Base-by-base conservation (phyloP, 176 grass and related monocot species). In the Calamus simplicifolius region DNA sequence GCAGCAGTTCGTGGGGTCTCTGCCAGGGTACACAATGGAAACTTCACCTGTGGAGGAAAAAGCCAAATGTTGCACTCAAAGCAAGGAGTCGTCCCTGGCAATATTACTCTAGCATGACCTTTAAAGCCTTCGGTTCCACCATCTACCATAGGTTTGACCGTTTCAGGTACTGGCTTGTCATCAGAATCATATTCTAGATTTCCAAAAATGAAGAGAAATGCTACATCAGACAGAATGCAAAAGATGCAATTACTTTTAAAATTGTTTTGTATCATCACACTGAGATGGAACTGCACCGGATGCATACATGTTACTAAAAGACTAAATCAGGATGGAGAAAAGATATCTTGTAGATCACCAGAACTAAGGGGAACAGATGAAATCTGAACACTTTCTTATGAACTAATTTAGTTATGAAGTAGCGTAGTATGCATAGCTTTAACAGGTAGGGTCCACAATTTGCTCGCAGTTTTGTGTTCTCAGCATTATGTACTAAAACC, bases 61-160 rank as follows among this genome's bases (percentile, higher is more conserved):
- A 97, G 84, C 93, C 93, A 92, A 71, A 97, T 97, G 81, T 88
- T 97, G 81, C 93, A 97, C 62, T 97, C 87, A 50, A 97, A 97
- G 59, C 93, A 97, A 87, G 91, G 91, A 17, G 91, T 96, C 18
- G 43, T 87, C 48, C 91, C 91, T 54, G 91, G 91, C 67, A 90
- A 48, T 71, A 96, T 96, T 50, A 96, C 83, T 82, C 91, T 84
- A 67, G 91, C 91, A 62, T 96, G 86, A 50, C 91, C 91, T 73
- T 90, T 96, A 55, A 96, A 90, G 18, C 91, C 91, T 71, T 96
- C 91, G 8, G 93, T 97, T 72, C 93, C 93, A 77, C 93, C 93
- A 73, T 97, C 93, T 49, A 97, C 87, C 84, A 97, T 91, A 61
- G 78, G 84, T 82, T 97, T 97, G 56, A 80, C 5, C 18, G 93